Conservation (phyloP, 306 rosid genomes). For the Medicago arabica region DNA sequence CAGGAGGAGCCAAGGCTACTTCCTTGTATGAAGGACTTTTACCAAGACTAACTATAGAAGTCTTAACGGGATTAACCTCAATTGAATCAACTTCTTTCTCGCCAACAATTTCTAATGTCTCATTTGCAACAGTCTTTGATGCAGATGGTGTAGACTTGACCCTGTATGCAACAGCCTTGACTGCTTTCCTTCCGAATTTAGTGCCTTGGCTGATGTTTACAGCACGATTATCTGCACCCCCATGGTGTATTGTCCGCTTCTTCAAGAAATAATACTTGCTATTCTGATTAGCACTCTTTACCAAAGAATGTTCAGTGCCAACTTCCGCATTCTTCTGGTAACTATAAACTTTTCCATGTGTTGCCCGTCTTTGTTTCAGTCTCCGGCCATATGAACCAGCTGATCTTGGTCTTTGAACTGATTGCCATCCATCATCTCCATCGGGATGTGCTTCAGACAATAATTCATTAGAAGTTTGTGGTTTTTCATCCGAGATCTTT, state of each 20-base stretch:
- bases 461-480: constrained; percentile 45
- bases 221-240: constrained; percentile 66
- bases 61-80: constrained; percentile 64
- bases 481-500: constrained; percentile 60
- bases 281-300: constrained; percentile 61
- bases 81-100: constrained; percentile 57
- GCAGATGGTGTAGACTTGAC: constrained; percentile 78
- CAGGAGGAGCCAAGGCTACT: constrained; percentile 99
- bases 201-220: constrained; percentile 70
- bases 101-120: constrained; percentile 48
- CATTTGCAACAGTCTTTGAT: constrained; percentile 51
- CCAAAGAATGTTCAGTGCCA: constrained; percentile 57
- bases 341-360: constrained; percentile 76
- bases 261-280: constrained; percentile 71
- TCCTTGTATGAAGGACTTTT: constrained; percentile 98
- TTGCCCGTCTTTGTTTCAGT: constrained; percentile 81
- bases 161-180: constrained; percentile 79
- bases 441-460: constrained; percentile 75
- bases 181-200: constrained; percentile 81
- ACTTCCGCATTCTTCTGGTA: constrained; percentile 75
- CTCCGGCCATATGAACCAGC: constrained; percentile 75
- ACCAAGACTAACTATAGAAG: constrained; percentile 73
- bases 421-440: constrained; percentile 95
- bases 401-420: constrained; percentile 97
- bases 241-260: constrained; percentile 79